These are phyloP conservation scores for Fraxinus angustifolia DNA, from an alignment of 305 asterid genomes.

Conservation along the genomic window DNA sequence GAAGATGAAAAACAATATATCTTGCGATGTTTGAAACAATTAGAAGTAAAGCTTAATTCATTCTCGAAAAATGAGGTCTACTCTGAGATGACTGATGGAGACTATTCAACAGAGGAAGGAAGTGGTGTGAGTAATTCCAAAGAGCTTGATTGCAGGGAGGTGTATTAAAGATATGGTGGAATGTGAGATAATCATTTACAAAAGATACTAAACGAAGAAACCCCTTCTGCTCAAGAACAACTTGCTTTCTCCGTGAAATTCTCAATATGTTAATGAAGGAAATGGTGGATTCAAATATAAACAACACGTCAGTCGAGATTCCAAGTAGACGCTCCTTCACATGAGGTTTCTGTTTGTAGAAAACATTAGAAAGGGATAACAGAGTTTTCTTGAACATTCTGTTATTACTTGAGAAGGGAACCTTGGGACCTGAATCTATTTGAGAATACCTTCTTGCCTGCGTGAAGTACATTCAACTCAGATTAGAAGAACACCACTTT, in stretches of 20 bases:
- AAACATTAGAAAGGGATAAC: constrained; percentile 45
- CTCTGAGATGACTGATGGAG: constrained; percentile 11
- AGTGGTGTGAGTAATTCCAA: constrained; percentile 18
- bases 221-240: constrained; percentile 17
- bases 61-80: constrained; percentile 27
- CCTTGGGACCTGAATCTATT: constrained; percentile 36
- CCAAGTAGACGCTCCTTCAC: constrained; percentile 30
- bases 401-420: constrained; percentile 45
- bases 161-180: constrained; percentile 25
- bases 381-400: constrained; percentile 40
- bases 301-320: constrained; percentile 16
- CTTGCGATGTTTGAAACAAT: constrained; percentile 31
- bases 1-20: constrained; percentile 43
- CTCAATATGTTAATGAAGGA: constrained; percentile 23
- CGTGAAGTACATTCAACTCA: constrained; percentile 40
- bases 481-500: constrained; percentile 15
- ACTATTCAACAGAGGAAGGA: constrained; percentile 28
- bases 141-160: constrained; percentile 9
- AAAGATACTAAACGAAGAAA: constrained; percentile 11
- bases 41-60: constrained; percentile 41
- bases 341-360: constrained; percentile 40
- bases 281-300: background rate
- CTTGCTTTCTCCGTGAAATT: constrained; percentile 1
- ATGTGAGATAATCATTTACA: constrained; percentile 20
- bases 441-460: constrained; percentile 43